Base-by-base conservation (phyloP, 108 stramenopile genomes). In the Skeletonema marinoi region DNA sequence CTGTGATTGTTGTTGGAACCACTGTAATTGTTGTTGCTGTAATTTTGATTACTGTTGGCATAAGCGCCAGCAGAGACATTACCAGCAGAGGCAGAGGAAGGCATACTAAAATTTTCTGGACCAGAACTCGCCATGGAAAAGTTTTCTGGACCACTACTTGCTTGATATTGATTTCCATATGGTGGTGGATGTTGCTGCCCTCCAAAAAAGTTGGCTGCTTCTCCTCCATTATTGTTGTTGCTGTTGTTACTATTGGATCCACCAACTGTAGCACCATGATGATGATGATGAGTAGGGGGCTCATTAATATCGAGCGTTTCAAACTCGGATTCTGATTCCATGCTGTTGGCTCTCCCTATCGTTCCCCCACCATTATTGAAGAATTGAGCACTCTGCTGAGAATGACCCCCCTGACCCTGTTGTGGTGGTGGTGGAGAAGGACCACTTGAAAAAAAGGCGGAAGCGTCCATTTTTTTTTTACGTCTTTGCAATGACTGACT, bases 281-380 rank as follows among this genome's bases (percentile, higher is more conserved):
- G 21, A 19, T 19, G 19, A 9, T 54, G 17, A 25, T 25, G 10
- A 29, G 21, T 7, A 13, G 62, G 31, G 2, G 62, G 31, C n/a
- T 63, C 33, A 63, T 63, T 31, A 8, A 63, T 32, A 32, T 63
- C 62, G 11, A 63, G 62, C 32, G 62, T 63, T 63, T 63, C 62
- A 32, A 63, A 63, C 32, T 29, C 32, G 31, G 6, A 36, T 1
- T 6, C 35, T 1, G 35, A 36, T 36, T 36, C 35, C 6, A 36
- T 6, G 6, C 35, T 36, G 35, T 36, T 36, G 7, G 31, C n/a
- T n/a, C 36, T 63, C 62, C 7, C 13, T n/a, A 32, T n/a, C 8
- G 19, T 31, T 13, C 5, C 30, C 10, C 25, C 60, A 31, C 13
- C 32, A 31, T n/a, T n/a, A n/a, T n/a, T n/a, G n/a, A n/a, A 25